Conservation (phyloP, 1,139 yeast genomes). For the Waltiozyma sp. region DNA sequence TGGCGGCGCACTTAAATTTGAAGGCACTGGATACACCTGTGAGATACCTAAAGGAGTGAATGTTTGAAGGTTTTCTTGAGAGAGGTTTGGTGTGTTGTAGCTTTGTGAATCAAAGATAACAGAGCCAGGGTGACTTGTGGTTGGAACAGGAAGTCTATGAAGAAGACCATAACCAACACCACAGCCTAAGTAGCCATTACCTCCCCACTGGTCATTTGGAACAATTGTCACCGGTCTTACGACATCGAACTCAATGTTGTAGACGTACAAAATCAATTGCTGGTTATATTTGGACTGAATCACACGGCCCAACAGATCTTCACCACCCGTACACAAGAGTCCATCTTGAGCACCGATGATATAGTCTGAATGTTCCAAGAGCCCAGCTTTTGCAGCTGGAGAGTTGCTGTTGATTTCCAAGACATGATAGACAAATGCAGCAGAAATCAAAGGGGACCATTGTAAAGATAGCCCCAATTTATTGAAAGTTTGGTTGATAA, state of each 20-base stretch:
- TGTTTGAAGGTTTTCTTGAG: constrained; percentile 8
- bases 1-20: neutral
- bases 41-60: neutral
- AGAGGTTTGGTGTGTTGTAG: constrained; percentile 4
- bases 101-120: constrained; percentile 12
- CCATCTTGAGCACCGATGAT: constrained; percentile 87
- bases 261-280: constrained; percentile 52
- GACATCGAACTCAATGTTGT: constrained; percentile 77
- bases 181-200: constrained; percentile 78
- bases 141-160: constrained; percentile 59
- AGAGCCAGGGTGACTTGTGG: constrained; percentile 15
- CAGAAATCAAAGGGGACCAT: constrained; percentile 63
- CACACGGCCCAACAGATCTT: constrained; percentile 61
- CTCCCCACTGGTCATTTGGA: constrained; percentile 51
- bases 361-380: constrained; percentile 79
- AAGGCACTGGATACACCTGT: neutral
- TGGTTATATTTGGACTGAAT: constrained; percentile 50
- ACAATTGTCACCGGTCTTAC: constrained; percentile 78
- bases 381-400: constrained; percentile 79
- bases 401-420: constrained; percentile 63
- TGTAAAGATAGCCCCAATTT: constrained; percentile 59
- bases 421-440: constrained; percentile 85
- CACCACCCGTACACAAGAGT: constrained; percentile 75
- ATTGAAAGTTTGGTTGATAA: constrained; percentile 19
- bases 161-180: constrained; percentile 89